A percentile compares a stretch with the other conserved stretches of the same genome.
phyloP scores from a whole-genome alignment of 306 rosid species.

The Canavalia gladiata region DNA sequence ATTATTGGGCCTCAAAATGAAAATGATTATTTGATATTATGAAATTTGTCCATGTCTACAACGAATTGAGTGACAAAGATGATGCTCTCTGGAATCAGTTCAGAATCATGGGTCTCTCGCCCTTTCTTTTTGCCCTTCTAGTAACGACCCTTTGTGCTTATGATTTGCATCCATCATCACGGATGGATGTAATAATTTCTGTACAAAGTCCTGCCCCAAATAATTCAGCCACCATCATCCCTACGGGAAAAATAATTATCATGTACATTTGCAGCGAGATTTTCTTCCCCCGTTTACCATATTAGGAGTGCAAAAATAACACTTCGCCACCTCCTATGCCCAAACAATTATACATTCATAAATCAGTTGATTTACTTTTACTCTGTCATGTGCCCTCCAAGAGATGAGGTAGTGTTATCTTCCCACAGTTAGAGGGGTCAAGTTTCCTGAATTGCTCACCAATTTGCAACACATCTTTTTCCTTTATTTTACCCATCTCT shows the following conservation, averaged over 20 bases:
- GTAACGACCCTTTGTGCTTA: neutral
- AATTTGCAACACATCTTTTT: conserved; percentile 72
- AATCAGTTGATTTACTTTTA: neutral
- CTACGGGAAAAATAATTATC: conserved; percentile 12
- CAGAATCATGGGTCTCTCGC: neutral
- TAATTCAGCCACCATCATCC: conserved; percentile 13
- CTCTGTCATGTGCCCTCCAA: conserved; percentile 51
- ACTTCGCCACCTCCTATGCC: neutral
- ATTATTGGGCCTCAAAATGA: neutral
- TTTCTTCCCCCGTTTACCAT: neutral
- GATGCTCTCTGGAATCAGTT: conserved; percentile 1
- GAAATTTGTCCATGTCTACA: neutral
- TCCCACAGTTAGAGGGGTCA: conserved; percentile 76
- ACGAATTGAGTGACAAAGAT: neutral
- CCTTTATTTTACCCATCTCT: conserved; percentile 88
- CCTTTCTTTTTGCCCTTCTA: neutral
- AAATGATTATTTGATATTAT: neutral
- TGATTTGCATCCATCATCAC: neutral
- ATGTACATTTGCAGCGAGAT: conserved; percentile 29
- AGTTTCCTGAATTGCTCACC: conserved; percentile 75
- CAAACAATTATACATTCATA: conserved; percentile 9
- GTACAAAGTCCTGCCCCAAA: conserved; percentile 46
- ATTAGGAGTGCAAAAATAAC: conserved; percentile 1
- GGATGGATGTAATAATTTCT: neutral
- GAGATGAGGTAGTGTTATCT: conserved; percentile 80